Percentiles rank a stretch among this genome's conserved stretches.
phyloP scores from a whole-genome alignment of 2,329 filamentous ascomycete genomes.

The Ophiocordyceps polyrhachis-furcata region DNA sequence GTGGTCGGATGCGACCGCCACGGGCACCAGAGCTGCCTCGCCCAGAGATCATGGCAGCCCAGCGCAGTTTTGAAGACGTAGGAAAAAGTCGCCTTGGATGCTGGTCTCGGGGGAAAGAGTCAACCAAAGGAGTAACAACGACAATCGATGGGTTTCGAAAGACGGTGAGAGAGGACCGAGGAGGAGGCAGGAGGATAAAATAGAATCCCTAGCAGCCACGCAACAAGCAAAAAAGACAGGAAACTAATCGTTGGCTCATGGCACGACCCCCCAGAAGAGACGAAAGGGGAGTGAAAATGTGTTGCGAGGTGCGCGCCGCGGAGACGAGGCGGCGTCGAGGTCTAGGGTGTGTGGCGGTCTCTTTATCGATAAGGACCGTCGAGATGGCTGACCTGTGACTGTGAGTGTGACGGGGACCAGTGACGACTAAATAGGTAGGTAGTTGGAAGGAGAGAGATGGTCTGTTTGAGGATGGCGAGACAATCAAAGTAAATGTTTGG shows the following conservation, averaged over 20 bases:
- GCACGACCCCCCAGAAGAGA: background rate
- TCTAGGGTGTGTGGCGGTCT: background rate
- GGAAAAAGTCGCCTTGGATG: background rate
- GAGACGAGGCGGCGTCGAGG: background rate
- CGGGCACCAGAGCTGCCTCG: slow-evolving; percentile 23
- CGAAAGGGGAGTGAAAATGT: background rate
- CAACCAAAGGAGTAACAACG: background rate
- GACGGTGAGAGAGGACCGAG: background rate
- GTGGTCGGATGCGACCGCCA: slow-evolving; percentile 21
- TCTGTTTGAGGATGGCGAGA: background rate
- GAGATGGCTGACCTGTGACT: background rate
- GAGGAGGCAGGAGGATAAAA: background rate
- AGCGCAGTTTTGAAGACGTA: background rate
- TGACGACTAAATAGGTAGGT: no score
- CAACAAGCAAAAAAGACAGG: background rate
- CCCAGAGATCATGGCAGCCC: slow-evolving; percentile 25
- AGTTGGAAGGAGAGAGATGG: no score
- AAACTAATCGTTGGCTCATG: background rate
- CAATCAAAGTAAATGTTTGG: no score
- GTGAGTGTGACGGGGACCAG: no score
- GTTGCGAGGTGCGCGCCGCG: background rate
- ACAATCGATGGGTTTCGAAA: background rate
- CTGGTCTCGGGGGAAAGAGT: background rate
- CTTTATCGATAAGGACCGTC: background rate
- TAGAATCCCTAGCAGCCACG: background rate